Base-by-base conservation (phyloP, 495 filamentous ascomycete species). In the Neurospora terricola region DNA sequence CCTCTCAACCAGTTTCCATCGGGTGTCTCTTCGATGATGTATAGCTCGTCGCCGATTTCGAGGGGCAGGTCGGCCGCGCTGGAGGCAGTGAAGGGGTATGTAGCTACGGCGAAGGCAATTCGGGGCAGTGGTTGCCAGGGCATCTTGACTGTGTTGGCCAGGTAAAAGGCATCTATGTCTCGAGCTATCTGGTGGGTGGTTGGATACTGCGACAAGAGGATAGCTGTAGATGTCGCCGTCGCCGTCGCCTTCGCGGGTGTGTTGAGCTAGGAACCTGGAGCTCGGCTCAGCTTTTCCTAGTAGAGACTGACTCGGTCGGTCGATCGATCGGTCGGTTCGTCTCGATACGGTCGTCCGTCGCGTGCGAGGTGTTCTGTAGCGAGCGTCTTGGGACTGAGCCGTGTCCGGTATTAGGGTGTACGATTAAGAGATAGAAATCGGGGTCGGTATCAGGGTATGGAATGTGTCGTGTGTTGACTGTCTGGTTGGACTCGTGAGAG, bases 71-170 rank as follows among this genome's bases (percentile, higher is more conserved):
- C 96, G 77, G 93, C 93, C 38, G 94, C 90, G 72, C 89, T 91
- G 39, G 91, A 90, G 69, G 96, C 91, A 73, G 90, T 87, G 83
- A 98, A 99, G 38, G 96, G 96, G 80, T 94, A 95, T 74, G 90
- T 92, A 80, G 94, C 95, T 80, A 99, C 92, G 74, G 95, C 96
- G 84, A 98, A 98, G 77, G 94, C 96, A 85, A 99, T 98, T 77
- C 93, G 94, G 82, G 94, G 94, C 81, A 99, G 88, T 74, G 96
- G 94, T 87, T 91, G 89, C 96, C 96, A 99, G 88, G 94, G 93
- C 94, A 98, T 98, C 54, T 66, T 66, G 54, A 34, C 27, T 81
- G 79, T 80, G 76, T 70, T 74, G 38, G 71, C 39, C 73, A 72
- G 75, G 75, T 66, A 30, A 30, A 77, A 77, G 74, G 78, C 79